phyloP scores from a whole-genome alignment of 2,329 filamentous ascomycete genomes.

The Colletotrichum horii region DNA sequence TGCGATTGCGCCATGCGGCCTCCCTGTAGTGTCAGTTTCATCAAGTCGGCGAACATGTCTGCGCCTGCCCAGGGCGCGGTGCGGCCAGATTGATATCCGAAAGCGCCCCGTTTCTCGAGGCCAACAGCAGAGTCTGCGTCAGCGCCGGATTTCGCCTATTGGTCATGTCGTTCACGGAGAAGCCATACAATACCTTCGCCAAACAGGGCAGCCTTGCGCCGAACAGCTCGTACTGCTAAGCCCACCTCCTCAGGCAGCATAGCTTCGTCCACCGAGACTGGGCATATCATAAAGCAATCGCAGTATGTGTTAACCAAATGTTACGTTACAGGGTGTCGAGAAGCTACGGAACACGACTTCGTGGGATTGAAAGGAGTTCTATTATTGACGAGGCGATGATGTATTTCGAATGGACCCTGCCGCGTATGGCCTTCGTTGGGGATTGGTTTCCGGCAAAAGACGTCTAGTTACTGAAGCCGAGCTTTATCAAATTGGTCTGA shows the following conservation, averaged over 20 bases:
- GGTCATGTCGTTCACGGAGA: neutral
- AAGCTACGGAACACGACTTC: neutral
- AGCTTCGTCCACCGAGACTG: neutral
- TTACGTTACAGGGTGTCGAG: neutral
- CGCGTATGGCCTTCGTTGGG: neutral
- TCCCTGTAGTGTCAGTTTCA: neutral
- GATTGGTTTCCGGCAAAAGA: neutral
- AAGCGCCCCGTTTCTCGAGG: neutral
- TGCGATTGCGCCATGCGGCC: neutral
- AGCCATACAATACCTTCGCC: neutral
- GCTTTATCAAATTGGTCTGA: too few species aligned
- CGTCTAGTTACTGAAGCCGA: neutral
- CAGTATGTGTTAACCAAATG: neutral
- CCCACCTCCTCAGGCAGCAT: neutral
- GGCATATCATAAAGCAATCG: neutral
- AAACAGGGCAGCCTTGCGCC: neutral
- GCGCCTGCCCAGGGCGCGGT: neutral
- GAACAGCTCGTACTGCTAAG: neutral
- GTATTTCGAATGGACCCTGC: neutral
- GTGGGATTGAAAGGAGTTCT: neutral
- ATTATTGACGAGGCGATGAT: neutral
- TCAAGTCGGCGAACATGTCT: neutral
- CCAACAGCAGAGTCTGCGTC: neutral
- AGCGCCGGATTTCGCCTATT: neutral
- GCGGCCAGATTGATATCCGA: neutral